phyloP scores from a whole-genome alignment of 176 grass and related monocot genomes.

The Eleusine indica region DNA sequence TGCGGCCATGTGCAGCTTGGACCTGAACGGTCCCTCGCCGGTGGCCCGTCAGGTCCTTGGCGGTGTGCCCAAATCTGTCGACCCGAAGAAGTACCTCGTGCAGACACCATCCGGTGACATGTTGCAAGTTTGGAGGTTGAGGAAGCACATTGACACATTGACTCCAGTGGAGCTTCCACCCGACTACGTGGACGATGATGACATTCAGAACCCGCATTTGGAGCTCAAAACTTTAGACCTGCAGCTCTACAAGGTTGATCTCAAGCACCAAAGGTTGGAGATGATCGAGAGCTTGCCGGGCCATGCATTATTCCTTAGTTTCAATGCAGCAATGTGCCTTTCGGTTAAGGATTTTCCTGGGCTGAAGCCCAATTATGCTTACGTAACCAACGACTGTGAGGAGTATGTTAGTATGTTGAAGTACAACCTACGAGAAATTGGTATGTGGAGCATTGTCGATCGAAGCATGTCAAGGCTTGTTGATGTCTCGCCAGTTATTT shows the following conservation, averaged over 20 bases:
- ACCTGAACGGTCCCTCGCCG: neutral
- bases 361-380: neutral
- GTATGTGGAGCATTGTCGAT: neutral
- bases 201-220: neutral
- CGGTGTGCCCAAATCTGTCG: neutral
- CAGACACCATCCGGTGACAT: conserved; percentile 4
- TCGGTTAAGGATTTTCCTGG: neutral
- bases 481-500: neutral
- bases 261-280: neutral
- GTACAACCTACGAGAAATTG: neutral
- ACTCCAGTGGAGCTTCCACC: neutral
- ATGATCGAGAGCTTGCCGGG: neutral
- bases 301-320: conserved; percentile 1
- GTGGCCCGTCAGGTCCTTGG: neutral
- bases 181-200: neutral
- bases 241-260: conserved; percentile 15
- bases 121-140: neutral
- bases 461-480: neutral
- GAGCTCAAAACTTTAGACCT: neutral
- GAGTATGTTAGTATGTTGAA: neutral
- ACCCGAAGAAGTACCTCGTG: neutral
- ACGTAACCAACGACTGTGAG: neutral
- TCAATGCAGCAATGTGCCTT: neutral
- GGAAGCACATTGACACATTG: no score
- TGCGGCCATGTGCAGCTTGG: neutral